phyloP scores from a whole-genome alignment of 2,329 filamentous ascomycete genomes.

The Talaromyces sp. region DNA sequence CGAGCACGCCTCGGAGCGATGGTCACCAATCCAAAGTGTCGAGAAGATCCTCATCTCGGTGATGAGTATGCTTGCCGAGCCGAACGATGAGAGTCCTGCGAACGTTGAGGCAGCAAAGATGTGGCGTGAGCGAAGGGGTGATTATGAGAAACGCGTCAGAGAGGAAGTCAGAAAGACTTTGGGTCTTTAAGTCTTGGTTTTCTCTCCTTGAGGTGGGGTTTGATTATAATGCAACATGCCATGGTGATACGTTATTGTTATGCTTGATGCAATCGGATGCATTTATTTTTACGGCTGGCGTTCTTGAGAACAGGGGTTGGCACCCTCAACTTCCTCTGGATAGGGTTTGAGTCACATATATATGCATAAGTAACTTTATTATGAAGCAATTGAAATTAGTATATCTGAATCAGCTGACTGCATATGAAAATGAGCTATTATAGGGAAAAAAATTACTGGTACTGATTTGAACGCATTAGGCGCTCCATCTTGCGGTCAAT shows the following conservation, averaged over 20 bases:
- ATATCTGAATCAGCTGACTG: not conserved
- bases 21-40: constrained; percentile 94
- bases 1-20: constrained; percentile 91
- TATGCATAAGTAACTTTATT: not conserved
- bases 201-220: not conserved
- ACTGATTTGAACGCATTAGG: not conserved
- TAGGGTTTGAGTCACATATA: not conserved
- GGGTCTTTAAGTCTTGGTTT: constrained; percentile 59
- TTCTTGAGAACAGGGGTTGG: not conserved
- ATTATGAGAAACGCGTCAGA: constrained; percentile 84
- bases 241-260: constrained; percentile 9
- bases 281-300: constrained; percentile 1
- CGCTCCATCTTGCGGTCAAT: constrained; percentile 36
- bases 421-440: not conserved
- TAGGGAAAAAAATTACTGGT: too few relatives aligned
- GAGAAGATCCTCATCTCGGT: constrained; percentile 96
- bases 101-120: constrained; percentile 96
- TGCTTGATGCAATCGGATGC: not conserved
- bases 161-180: constrained; percentile 76
- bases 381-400: not conserved
- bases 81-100: constrained; percentile 93
- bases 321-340: not conserved
- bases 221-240: constrained; percentile 7
- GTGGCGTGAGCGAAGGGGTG: constrained; percentile 79
- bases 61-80: constrained; percentile 97